Base-by-base conservation (phyloP, 1,139 yeast genomes). In the Pneumocystis carinii region DNA sequence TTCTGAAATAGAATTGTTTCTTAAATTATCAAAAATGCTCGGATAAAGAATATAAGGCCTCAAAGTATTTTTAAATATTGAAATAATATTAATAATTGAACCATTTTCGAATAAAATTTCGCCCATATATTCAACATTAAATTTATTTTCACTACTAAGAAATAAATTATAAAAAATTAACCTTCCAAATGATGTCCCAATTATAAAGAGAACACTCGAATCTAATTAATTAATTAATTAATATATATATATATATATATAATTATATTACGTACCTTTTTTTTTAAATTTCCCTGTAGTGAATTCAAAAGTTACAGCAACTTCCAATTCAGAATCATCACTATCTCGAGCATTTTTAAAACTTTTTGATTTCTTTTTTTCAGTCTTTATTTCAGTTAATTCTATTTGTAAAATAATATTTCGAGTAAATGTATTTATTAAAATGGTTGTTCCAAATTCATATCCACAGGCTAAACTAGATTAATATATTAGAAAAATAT, bases 381-480 rank as follows among this genome's bases (percentile, higher is more conserved):
- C 48, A 35, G n/a, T 36, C 60, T 63, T 66, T 24, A 64, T 41
- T 19, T 60, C 55, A 24, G 61, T 64, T 42, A 69, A 53, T 14
- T 61, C 74, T n/a, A 78, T 84, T 67, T 83, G 79, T 69, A 78
- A 81, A 38, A 90, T 86, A 1, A 88, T 77, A 0, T 90, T 89
- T 0, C 96, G 96, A 0, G 95, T 95, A 66, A 97, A 79, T 64
- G 89, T 79, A 74, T 92, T 97, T 67, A 94, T 76, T 0, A 92
- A 85, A 2, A 86, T 75, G 39, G 92, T 69, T 58, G 83, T 79
- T 32, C 98, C 98, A 15, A 85, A 81, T 61, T 80, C 80, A 72
- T 87, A 90, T 0, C 87, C 96, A 61, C 88, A 77, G 0, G 90
- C 95, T 4, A 87, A 4, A 24, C 55, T 48, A 48, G 10, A 48